phyloP scores from a whole-genome alignment of 495 filamentous ascomycete species.

The Massariosphaeria phaeospora region DNA sequence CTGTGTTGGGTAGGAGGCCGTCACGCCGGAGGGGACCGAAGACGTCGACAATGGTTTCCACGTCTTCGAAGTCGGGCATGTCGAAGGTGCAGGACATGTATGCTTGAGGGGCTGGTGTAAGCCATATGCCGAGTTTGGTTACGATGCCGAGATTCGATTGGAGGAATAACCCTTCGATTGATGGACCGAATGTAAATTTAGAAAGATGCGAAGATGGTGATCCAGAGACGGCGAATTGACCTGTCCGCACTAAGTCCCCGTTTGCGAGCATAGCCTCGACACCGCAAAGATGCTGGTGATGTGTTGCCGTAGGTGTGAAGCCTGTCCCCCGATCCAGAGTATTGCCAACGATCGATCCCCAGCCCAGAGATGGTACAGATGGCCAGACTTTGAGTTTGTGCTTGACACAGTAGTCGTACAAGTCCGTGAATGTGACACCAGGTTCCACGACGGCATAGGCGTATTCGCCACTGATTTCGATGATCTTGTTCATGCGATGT shows the following conservation, averaged over 20 bases:
- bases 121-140: conserved; percentile 47
- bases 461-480: conserved; percentile 30
- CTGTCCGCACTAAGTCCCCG: conserved; percentile 31
- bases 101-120: conserved; percentile 47
- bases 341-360: conserved; percentile 34
- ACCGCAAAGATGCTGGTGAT: conserved; percentile 34
- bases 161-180: conserved; percentile 48
- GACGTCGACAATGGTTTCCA: conserved; percentile 46
- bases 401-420: conserved; percentile 30
- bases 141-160: conserved; percentile 50
- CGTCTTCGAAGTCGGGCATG: conserved; percentile 46
- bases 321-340: conserved; percentile 33
- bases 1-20: conserved; percentile 27
- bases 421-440: conserved; percentile 33
- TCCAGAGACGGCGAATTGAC: conserved; percentile 32
- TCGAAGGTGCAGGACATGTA: conserved; percentile 50
- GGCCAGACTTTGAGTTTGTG: conserved; percentile 32
- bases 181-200: conserved; percentile 48
- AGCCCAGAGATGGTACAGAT: conserved; percentile 31
- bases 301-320: conserved; percentile 33
- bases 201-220: conserved; percentile 43
- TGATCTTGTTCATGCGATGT: conserved; percentile 27
- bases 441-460: conserved; percentile 33
- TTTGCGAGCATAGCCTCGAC: conserved; percentile 33
- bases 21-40: conserved; percentile 36